A percentile compares a stretch with the other conserved stretches of the same genome.
Conservation (phyloP, 352 stramenopile genomes). For the Phytophthora sp. region DNA sequence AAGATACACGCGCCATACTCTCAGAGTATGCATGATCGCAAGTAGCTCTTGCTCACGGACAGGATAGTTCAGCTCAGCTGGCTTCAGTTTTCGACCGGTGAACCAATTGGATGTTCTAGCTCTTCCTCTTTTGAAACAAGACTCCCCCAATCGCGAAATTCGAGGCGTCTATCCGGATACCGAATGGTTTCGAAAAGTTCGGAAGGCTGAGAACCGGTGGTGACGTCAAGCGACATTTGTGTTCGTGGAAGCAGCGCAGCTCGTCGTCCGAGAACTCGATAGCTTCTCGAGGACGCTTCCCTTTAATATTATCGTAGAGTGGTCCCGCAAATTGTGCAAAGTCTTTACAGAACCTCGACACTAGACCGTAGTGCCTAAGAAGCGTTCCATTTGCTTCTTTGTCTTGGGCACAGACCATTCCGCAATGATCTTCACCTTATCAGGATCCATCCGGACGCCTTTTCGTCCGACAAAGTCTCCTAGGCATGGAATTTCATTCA, state of each 20-base stretch:
- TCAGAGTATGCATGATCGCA: too few species aligned
- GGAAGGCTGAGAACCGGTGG: not conserved
- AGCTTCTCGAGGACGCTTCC: too few species aligned
- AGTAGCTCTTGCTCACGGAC: not conserved
- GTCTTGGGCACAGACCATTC: conserved; percentile 1
- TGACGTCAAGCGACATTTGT: not conserved
- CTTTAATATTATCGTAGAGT: conserved; percentile 4
- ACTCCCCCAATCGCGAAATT: conserved; percentile 1
- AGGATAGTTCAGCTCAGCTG: not conserved
- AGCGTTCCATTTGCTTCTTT: conserved; percentile 8
- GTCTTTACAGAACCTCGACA: conserved; percentile 1
- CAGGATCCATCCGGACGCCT: conserved; percentile 2
- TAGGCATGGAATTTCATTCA: conserved; percentile 2
- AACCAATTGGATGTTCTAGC: not conserved
- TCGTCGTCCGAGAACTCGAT: too few species aligned
- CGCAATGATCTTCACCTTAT: conserved; percentile 8
- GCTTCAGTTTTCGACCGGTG: not conserved
- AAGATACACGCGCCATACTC: too few species aligned
- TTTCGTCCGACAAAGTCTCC: conserved; percentile 15
- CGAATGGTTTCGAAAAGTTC: not conserved
- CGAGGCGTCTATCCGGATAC: not conserved
- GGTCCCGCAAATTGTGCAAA: conserved; percentile 8
- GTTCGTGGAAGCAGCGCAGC: not conserved
- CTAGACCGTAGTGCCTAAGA: conserved; percentile 3
- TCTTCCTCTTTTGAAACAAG: conserved; percentile 2